Evolutionary conservation across 164 flowering plant species (phyloP).

Genomic region (Aristolochia contorta): DNA sequence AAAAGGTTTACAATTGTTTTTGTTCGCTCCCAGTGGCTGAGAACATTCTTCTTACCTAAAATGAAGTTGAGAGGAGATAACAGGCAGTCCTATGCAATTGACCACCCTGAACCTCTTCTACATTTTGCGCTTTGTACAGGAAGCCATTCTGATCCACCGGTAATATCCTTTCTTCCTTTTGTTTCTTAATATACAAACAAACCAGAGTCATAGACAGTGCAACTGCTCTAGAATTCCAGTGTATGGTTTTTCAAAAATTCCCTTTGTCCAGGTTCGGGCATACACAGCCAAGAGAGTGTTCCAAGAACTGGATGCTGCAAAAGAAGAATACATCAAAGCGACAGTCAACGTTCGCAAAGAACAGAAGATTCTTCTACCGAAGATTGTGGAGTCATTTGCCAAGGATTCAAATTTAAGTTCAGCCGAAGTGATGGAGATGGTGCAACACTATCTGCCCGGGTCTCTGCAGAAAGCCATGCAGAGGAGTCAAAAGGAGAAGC

Average conservation of each 20-base stretch:
- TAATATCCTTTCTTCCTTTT: constrained; percentile 17
- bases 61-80: constrained; percentile 68
- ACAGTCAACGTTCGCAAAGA: constrained; percentile 63
- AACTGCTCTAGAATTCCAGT: no score
- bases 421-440: constrained; percentile 53
- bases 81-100: constrained; percentile 60
- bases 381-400: constrained; percentile 64
- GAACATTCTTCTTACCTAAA: constrained; percentile 49
- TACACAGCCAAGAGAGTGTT: constrained; percentile 76
- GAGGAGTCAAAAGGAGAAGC: constrained; percentile 39
- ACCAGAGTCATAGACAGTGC: no score
- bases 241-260: not conserved
- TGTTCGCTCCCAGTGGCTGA: constrained; percentile 54
- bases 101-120: constrained; percentile 74
- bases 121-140: constrained; percentile 92
- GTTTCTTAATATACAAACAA: no score
- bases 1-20: not conserved
- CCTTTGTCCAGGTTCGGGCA: constrained; percentile 44
- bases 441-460: constrained; percentile 63
- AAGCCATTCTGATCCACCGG: constrained; percentile 96
- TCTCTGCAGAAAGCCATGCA: constrained; percentile 38
- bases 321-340: constrained; percentile 80
- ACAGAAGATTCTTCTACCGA: constrained; percentile 64
- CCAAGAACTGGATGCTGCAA: constrained; percentile 83
- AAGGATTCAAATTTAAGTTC: constrained; percentile 62